Conservation (phyloP, 345 rosid species). For the Eucalyptus sp. region DNA sequence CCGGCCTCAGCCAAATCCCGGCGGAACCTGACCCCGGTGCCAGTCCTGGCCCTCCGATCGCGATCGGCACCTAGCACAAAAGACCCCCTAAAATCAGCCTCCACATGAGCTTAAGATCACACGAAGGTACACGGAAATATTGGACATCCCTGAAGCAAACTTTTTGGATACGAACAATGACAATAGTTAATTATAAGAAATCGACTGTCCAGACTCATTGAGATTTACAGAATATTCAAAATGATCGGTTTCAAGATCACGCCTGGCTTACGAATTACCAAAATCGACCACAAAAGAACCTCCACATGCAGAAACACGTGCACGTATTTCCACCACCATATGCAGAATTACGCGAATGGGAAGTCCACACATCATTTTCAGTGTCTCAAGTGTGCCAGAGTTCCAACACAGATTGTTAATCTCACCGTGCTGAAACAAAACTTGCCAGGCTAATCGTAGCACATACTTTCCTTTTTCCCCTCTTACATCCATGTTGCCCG, state of each 20-base stretch:
- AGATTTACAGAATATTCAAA: not conserved
- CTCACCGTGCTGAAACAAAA: not conserved
- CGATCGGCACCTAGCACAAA: constrained; percentile 64
- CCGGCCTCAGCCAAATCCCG: constrained; percentile 47
- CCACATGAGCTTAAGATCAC: not conserved
- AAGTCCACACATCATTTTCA: not conserved
- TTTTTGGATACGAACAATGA: not conserved
- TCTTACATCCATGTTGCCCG: not conserved
- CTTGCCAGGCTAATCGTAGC: not conserved
- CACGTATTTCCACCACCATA: not conserved
- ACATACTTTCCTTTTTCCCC: not conserved
- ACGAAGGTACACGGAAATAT: not conserved
- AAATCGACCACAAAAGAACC: not conserved
- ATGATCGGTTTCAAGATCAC: not conserved
- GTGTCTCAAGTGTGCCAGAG: not conserved
- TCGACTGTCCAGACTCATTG: not conserved
- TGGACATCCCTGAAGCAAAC: not conserved
- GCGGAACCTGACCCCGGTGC: constrained; percentile 53
- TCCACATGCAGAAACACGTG: not conserved
- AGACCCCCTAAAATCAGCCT: not conserved
- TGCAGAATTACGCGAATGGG: not conserved
- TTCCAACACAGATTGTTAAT: not conserved
- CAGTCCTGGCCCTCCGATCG: constrained; percentile 90
- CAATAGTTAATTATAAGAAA: not conserved
- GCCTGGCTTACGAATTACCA: not conserved